Evolutionary conservation across 495 filamentous ascomycete genomes (phyloP), one percentile per base, ranked within the genome.

Genomic region (Podospora sp.): DNA sequence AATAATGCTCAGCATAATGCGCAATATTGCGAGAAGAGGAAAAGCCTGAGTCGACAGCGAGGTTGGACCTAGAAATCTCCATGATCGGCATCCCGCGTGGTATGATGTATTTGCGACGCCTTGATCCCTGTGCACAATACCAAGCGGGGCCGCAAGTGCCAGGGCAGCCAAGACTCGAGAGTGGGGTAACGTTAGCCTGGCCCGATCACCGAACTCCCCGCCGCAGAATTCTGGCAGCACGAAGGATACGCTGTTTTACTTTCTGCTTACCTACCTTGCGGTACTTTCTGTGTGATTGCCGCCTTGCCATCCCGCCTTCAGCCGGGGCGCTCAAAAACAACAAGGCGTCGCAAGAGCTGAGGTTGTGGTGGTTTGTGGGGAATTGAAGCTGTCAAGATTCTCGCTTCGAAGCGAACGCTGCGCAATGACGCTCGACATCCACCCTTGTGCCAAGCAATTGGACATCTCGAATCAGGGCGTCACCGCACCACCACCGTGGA

Each of bases 91-190:
- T 27, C 36, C 20, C 24, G 46, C 22, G 46, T 61, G 57, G 53
- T 61, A 71, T 72, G 72, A 74, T 74, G 70, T 74, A 68, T 69
- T 71, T 57, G 52, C 60, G 57, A 69, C 64, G 67, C 21, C 55
- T 49, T 24, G n/a, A 68, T 64, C 69, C 69, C 69, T 69, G 67
- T 58, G n/a, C 26, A 33, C 36, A n/a, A 51, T 16, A 35, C 21
- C 27, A 46, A 18, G 40, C 40, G 40, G 40, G 40, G 36, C 21
- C 22, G 16, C 9, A 21, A 57, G 51, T 62, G 16, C 36, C 56
- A 56, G 59, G 26, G 18, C n/a, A 14, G 20, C 52, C 18, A 25
- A 53, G 46, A 26, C 35, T 50, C 20, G 14, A 27, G 52, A 25
- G 51, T 27, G 22, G 36, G 58, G 57, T 50, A 61, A 65, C 14